These are phyloP conservation scores for Lentinula lateritia DNA, from an alignment of 768 basidiomycete genomes.

Conservation along the genomic window DNA sequence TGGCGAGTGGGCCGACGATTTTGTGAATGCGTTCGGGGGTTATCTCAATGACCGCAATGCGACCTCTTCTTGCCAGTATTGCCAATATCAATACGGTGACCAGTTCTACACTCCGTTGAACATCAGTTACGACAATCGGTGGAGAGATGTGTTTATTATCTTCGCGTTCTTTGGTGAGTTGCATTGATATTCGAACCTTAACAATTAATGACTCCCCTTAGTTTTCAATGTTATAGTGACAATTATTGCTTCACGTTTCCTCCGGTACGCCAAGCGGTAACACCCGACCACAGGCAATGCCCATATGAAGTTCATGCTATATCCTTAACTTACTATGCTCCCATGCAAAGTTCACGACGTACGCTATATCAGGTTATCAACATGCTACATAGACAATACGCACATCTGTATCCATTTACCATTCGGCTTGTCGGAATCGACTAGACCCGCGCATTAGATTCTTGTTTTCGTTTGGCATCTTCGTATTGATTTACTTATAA, in stretches of 20 bases:
- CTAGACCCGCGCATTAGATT: background rate
- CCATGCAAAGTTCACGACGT: background rate
- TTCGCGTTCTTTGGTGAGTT: conserved; percentile 54
- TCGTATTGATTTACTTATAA: background rate
- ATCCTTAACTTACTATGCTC: background rate
- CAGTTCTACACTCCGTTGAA: conserved; percentile 67
- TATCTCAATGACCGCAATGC: conserved; percentile 68
- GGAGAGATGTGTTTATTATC: conserved; percentile 66
- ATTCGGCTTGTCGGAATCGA: background rate
- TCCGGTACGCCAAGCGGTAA: conserved; percentile 67
- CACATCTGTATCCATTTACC: background rate
- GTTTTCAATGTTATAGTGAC: conserved; percentile 69
- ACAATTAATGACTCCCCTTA: conserved; percentile 12
- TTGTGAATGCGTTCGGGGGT: conserved; percentile 57
- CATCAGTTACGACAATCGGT: conserved; percentile 53
- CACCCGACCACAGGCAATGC: background rate
- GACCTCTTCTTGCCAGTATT: conserved; percentile 63
- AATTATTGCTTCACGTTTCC: conserved; percentile 64
- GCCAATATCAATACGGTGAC: conserved; percentile 62
- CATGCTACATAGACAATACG: background rate
- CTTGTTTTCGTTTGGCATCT: background rate
- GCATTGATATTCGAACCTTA: background rate
- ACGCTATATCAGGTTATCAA: background rate
- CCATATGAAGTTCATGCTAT: background rate
- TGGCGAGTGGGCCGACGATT: conserved; percentile 60